A percentile compares a stretch with the other conserved stretches of the same genome.
Evolutionary conservation across 306 rosid species (phyloP).

Genomic region (Pyrus pyrifolia): DNA sequence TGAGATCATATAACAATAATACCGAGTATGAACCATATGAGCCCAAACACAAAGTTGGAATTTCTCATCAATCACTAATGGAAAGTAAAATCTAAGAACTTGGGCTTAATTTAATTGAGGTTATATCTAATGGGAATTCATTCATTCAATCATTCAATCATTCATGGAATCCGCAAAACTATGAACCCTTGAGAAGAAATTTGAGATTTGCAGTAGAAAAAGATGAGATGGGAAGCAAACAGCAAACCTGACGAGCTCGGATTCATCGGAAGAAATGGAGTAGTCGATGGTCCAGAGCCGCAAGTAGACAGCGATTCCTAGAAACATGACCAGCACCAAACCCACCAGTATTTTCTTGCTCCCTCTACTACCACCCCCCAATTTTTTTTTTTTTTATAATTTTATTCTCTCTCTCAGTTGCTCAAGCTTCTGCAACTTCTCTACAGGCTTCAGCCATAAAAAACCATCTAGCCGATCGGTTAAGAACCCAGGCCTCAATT

Average conservation of each 20-base stretch:
- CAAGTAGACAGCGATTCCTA: conserved; percentile 64
- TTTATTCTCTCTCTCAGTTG: background rate
- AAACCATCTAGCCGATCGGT: no score
- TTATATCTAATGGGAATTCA: background rate
- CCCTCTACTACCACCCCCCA: background rate
- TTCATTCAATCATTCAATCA: background rate
- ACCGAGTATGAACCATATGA: background rate
- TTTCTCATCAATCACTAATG: background rate
- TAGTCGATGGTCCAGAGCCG: conserved; percentile 69
- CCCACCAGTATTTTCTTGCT: background rate
- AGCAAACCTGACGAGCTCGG: conserved; percentile 54
- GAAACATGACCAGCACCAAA: conserved; percentile 30
- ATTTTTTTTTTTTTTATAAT: no score
- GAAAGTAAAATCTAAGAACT: background rate
- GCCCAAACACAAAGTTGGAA: background rate
- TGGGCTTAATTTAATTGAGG: background rate
- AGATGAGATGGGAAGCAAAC: background rate
- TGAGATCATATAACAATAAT: background rate
- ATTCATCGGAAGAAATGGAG: conserved; percentile 44
- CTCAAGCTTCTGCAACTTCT: background rate
- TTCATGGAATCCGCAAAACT: background rate
- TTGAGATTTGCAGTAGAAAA: background rate
- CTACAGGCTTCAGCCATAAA: no score
- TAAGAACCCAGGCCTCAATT: no score
- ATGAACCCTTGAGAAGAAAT: background rate